Conservation (phyloP, 2,329 filamentous ascomycete genomes). For the Trichoderma oligosporum region DNA sequence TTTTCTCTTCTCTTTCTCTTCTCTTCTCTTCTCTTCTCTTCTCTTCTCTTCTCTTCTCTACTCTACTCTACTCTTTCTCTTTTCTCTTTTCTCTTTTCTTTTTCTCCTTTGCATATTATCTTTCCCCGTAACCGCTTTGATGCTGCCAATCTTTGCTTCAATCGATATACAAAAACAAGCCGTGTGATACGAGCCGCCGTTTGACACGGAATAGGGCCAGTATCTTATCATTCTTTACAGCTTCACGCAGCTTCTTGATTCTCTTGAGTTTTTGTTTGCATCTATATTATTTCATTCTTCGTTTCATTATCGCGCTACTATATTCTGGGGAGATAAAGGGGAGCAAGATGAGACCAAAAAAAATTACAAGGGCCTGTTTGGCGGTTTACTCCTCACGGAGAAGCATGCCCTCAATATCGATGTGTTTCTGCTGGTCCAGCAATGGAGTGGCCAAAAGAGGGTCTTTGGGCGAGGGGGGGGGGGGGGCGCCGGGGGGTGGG, state of each 20-base stretch:
- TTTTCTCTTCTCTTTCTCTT: constrained; percentile 1
- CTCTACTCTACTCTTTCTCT: too few relatives aligned
- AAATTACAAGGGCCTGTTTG: constrained; percentile 12
- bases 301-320: background rate
- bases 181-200: background rate
- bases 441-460: constrained; percentile 10
- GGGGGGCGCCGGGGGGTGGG: background rate
- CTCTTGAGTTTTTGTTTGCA: background rate
- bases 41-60: background rate
- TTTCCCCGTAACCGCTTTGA: too few relatives aligned
- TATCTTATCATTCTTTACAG: background rate
- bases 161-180: background rate
- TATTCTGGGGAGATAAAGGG: background rate
- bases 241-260: constrained; percentile 2
- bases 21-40: constrained; percentile 9
- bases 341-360: background rate
- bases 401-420: constrained; percentile 1
- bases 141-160: background rate
- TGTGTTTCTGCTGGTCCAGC: background rate
- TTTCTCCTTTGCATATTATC: too few relatives aligned
- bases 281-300: background rate
- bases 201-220: background rate
- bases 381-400: constrained; percentile 14
- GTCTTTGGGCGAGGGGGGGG: constrained; percentile 1
- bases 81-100: too few relatives aligned